These are phyloP conservation scores for Saccharomycopsis oosterbeekiorum DNA, from an alignment of 805 yeast genomes.

Conservation along the genomic window DNA sequence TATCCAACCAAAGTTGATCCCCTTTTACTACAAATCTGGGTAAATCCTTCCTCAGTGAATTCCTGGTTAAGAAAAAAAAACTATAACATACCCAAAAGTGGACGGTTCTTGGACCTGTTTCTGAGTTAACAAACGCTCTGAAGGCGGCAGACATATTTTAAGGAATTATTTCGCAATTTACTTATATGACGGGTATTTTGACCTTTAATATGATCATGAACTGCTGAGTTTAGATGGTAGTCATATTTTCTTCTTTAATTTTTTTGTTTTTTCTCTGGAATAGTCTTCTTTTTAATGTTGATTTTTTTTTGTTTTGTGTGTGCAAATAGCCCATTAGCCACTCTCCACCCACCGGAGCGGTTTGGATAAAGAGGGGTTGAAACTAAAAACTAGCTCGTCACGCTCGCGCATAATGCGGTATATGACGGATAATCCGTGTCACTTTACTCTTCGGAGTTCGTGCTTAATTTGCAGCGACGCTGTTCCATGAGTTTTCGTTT, in stretches of 20 bases:
- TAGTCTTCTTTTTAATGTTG: neutral
- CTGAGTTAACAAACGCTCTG: slow-evolving; percentile 65
- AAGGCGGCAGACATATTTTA: slow-evolving; percentile 42
- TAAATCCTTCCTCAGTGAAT: neutral
- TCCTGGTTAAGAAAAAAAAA: neutral
- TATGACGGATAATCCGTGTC: neutral
- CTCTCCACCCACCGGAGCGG: slow-evolving; percentile 1
- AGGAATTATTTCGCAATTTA: neutral
- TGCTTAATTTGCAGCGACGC: neutral
- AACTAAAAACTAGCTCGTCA: neutral
- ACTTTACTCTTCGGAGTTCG: neutral
- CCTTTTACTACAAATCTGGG: neutral
- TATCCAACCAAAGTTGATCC: neutral
- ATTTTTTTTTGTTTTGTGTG: neutral
- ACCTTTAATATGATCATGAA: no score
- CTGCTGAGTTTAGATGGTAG: no score
- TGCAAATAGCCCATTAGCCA: neutral
- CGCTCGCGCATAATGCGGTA: neutral
- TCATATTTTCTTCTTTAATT: neutral
- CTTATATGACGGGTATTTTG: no score
- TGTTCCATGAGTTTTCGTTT: neutral
- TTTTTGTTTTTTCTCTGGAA: neutral
- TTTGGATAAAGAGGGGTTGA: neutral
- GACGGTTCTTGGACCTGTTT: slow-evolving; percentile 94
- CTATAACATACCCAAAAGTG: slow-evolving; percentile 79